These are phyloP conservation scores for Scheffersomyces ergatensis DNA, from an alignment of 805 yeast species.

Conservation along the genomic window DNA sequence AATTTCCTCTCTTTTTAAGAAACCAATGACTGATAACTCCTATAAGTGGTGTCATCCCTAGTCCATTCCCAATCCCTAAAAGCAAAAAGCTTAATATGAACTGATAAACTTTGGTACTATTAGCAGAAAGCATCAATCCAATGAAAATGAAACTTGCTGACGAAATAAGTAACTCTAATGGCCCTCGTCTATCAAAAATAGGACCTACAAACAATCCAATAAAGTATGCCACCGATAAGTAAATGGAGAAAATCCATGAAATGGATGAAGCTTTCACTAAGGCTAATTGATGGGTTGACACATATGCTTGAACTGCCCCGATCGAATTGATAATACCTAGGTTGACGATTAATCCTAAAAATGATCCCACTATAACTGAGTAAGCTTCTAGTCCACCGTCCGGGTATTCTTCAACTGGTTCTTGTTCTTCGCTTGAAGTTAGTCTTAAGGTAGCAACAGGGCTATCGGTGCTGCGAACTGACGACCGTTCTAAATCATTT, in stretches of 20 bases:
- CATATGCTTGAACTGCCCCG: constrained; percentile 63
- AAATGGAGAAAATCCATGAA: constrained; percentile 66
- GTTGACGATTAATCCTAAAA: constrained; percentile 51
- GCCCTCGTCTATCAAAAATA: constrained; percentile 62
- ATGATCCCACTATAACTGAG: constrained; percentile 55
- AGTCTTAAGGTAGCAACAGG: not conserved
- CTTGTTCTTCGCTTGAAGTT: not conserved
- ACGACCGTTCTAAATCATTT: not conserved
- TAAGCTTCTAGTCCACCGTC: constrained; percentile 64
- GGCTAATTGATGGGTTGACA: constrained; percentile 53
- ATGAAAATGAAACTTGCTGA: constrained; percentile 43
- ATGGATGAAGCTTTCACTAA: constrained; percentile 44
- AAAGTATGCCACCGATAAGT: constrained; percentile 46
- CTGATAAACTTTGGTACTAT: constrained; percentile 52
- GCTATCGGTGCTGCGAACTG: not conserved
- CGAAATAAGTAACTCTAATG: constrained; percentile 37
- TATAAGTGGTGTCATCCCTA: constrained; percentile 59
- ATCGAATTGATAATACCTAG: constrained; percentile 58
- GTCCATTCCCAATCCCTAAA: constrained; percentile 58
- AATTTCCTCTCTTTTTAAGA: constrained; percentile 48
- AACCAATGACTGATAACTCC: constrained; percentile 71
- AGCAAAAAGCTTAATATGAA: constrained; percentile 58
- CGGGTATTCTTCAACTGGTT: constrained; percentile 28
- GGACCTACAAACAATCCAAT: constrained; percentile 56
- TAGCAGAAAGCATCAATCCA: constrained; percentile 59